phyloP scores from a whole-genome alignment of 805 yeast species.

The Yamadazyma akitaensis region DNA sequence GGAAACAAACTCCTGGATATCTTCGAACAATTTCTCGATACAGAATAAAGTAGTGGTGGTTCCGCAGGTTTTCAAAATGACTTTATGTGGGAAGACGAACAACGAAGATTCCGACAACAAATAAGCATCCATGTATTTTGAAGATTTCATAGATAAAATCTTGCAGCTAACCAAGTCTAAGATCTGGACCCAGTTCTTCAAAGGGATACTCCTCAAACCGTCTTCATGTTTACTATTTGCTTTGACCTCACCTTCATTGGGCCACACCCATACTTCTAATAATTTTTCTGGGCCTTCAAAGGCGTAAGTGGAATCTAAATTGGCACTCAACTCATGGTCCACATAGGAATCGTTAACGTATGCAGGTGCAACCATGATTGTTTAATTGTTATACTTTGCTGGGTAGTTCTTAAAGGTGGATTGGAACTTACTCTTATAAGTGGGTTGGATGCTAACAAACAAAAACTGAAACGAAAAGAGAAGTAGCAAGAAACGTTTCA shows the following conservation, averaged over 20 bases:
- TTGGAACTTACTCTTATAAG: slow-evolving; percentile 41
- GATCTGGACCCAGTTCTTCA: slow-evolving; percentile 65
- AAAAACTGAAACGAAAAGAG: slow-evolving; percentile 41
- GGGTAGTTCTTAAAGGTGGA: slow-evolving; percentile 22
- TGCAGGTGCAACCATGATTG: slow-evolving; percentile 42
- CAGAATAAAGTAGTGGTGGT: slow-evolving; percentile 89
- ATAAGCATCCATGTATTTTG: slow-evolving; percentile 71
- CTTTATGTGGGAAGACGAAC: slow-evolving; percentile 82
- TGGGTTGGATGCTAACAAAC: slow-evolving; percentile 8
- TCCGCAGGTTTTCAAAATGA: slow-evolving; percentile 92
- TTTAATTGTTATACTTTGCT: slow-evolving; percentile 8
- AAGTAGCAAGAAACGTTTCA: slow-evolving; percentile 49
- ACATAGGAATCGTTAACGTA: slow-evolving; percentile 49
- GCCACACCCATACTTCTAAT: slow-evolving; percentile 84
- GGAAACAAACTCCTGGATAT: slow-evolving; percentile 26
- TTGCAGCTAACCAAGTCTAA: slow-evolving; percentile 86
- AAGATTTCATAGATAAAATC: slow-evolving; percentile 73
- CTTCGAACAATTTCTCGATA: slow-evolving; percentile 57
- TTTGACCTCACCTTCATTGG: slow-evolving; percentile 41
- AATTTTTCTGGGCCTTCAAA: slow-evolving; percentile 98
- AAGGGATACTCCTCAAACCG: slow-evolving; percentile 64
- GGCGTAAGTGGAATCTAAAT: slow-evolving; percentile 84
- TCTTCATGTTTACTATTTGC: slow-evolving; percentile 22
- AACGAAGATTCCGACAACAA: slow-evolving; percentile 84
- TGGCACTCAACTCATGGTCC: slow-evolving; percentile 75